phyloP scores from a whole-genome alignment of 2,329 filamentous ascomycete genomes.

The Pyrenochaeta sp. region DNA sequence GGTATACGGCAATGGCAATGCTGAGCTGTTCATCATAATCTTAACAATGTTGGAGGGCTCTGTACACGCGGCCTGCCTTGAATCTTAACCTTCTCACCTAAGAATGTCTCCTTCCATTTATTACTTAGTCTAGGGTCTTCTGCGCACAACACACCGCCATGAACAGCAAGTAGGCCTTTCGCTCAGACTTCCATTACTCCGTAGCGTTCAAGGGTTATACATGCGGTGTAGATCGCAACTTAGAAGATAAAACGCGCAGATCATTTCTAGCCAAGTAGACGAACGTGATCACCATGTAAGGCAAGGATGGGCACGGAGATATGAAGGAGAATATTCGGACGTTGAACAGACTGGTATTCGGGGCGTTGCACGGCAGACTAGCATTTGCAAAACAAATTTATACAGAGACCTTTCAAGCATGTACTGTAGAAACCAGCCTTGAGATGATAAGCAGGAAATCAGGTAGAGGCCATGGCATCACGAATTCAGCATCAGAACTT shows the following conservation, averaged over 20 bases:
- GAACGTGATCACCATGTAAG: neutral
- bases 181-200: conserved; percentile 10
- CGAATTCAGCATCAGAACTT: too few species aligned
- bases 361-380: neutral
- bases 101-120: neutral
- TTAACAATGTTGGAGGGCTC: conserved; percentile 2
- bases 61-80: conserved; percentile 3
- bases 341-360: neutral
- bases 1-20: neutral
- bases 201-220: conserved; percentile 13
- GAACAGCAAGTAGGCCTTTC: conserved; percentile 17
- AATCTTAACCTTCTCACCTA: neutral
- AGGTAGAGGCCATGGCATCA: neutral
- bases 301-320: neutral
- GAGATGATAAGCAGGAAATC: too few species aligned
- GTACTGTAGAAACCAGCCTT: too few species aligned
- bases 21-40: neutral
- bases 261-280: conserved; percentile 1
- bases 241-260: conserved; percentile 13
- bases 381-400: neutral
- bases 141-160: conserved; percentile 14
- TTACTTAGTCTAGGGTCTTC: conserved; percentile 20
- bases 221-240: conserved; percentile 22
- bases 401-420: neutral
- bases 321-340: neutral